Percentiles rank a stretch among this genome's conserved stretches.
Conservation (phyloP, 352 stramenopile species). For the Globisporangium canariense region DNA sequence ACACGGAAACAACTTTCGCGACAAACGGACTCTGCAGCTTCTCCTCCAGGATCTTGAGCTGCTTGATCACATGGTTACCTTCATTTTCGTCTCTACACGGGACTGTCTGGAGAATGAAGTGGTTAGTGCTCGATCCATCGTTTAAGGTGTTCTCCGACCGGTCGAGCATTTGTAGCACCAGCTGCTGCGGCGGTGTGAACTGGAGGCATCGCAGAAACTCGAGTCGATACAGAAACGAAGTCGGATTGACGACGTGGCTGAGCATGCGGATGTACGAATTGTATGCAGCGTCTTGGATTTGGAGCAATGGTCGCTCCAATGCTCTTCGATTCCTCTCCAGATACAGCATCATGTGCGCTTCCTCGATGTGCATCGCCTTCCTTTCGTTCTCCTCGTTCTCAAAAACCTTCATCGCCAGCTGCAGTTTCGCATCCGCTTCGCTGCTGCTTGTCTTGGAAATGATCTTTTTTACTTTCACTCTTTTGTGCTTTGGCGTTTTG, state of each 20-base stretch:
- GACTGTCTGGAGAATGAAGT: constrained; percentile 42
- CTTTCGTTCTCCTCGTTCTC: constrained; percentile 44
- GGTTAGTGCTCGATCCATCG: constrained; percentile 14
- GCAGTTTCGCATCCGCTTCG: constrained; percentile 11
- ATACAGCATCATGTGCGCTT: constrained; percentile 42
- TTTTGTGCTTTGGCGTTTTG: constrained; percentile 8
- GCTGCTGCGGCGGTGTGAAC: constrained; percentile 31
- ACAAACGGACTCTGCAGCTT: constrained; percentile 41
- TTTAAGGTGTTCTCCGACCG: constrained; percentile 12
- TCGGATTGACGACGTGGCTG: constrained; percentile 47
- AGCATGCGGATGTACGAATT: constrained; percentile 50
- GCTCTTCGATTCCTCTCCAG: constrained; percentile 39
- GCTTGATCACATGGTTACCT: constrained; percentile 28
- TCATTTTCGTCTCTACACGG: constrained; percentile 43
- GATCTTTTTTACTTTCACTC: constrained; percentile 8
- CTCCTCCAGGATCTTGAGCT: constrained; percentile 35
- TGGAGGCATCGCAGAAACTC: constrained; percentile 46
- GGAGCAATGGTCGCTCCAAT: constrained; percentile 41
- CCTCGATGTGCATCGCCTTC: constrained; percentile 41
- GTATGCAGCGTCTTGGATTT: constrained; percentile 43
- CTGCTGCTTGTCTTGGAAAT: constrained; percentile 1
- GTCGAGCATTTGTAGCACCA: constrained; percentile 37
- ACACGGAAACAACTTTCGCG: constrained; percentile 20
- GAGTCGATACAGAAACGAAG: constrained; percentile 41
- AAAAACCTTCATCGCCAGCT: constrained; percentile 31